Conservation (phyloP, 345 rosid species). For the Heritiera fomes region DNA sequence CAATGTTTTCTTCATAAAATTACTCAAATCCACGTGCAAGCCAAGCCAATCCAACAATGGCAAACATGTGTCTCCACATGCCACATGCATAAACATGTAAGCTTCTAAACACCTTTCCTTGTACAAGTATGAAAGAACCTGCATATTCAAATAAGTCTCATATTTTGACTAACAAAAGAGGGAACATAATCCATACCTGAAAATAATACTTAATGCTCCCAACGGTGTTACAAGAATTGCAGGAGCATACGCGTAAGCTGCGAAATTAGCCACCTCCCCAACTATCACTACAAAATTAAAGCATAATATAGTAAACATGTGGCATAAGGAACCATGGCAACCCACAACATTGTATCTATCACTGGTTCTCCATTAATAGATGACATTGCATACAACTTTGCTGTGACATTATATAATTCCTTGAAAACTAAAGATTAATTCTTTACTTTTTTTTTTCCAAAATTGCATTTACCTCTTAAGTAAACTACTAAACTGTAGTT, state of each 20-base stretch:
- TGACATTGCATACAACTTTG: neutral
- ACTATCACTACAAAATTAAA: conserved; percentile 57
- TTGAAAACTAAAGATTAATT: too few relatives aligned
- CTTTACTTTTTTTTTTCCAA: too few relatives aligned
- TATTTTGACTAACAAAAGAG: neutral
- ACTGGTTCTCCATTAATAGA: neutral
- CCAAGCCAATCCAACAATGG: neutral
- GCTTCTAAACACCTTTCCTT: neutral
- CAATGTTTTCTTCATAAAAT: conserved; percentile 30
- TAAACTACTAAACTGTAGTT: too few relatives aligned
- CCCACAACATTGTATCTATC: neutral
- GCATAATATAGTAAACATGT: neutral
- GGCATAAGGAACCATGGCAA: neutral
- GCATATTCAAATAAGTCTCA: neutral
- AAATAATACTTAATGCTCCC: conserved; percentile 94
- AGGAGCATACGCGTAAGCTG: conserved; percentile 95
- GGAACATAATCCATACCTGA: conserved; percentile 56
- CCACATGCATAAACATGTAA: neutral
- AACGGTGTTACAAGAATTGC: conserved; percentile 94
- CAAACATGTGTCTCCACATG: neutral
- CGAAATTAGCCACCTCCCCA: conserved; percentile 96
- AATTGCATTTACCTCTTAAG: too few relatives aligned
- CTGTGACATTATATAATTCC: too few relatives aligned
- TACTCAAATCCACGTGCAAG: conserved; percentile 1
- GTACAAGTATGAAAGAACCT: neutral